Evolutionary conservation across 768 basidiomycete species (phyloP).

Genomic region (Steccherinum ochraceum): DNA sequence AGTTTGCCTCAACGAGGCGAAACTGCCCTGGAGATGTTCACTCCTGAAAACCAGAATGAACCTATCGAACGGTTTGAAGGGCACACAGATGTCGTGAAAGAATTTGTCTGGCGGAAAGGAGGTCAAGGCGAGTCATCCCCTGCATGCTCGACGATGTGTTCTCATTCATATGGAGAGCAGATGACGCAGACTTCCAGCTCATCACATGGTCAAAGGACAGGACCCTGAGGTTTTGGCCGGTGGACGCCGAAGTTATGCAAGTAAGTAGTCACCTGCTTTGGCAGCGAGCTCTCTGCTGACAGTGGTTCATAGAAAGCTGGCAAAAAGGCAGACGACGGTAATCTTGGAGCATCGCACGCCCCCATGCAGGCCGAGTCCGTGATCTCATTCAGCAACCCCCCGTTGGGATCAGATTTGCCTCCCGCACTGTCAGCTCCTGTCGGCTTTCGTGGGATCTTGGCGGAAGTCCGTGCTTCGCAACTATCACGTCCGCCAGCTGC

Average conservation of each 20-base stretch:
- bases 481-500: constrained; percentile 26
- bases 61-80: constrained; percentile 80
- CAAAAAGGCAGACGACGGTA: too few species aligned
- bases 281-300: background rate
- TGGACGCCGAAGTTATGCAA: constrained; percentile 64
- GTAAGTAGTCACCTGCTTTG: constrained; percentile 27
- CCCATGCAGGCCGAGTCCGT: background rate
- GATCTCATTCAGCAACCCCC: constrained; percentile 56
- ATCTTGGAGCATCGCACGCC: background rate
- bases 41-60: constrained; percentile 31
- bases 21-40: constrained; percentile 81
- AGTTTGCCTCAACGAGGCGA: constrained; percentile 86
- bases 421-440: constrained; percentile 62
- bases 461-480: constrained; percentile 58
- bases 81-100: constrained; percentile 90
- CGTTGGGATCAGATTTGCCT: constrained; percentile 19
- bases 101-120: constrained; percentile 92
- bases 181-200: constrained; percentile 48
- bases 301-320: constrained; percentile 22
- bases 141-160: background rate
- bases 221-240: constrained; percentile 87
- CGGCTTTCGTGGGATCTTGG: constrained; percentile 59
- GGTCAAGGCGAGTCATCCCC: constrained; percentile 35
- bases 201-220: constrained; percentile 89
- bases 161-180: constrained; percentile 11